phyloP scores from a whole-genome alignment of 768 basidiomycete species.

The Jaapia argillacea region DNA sequence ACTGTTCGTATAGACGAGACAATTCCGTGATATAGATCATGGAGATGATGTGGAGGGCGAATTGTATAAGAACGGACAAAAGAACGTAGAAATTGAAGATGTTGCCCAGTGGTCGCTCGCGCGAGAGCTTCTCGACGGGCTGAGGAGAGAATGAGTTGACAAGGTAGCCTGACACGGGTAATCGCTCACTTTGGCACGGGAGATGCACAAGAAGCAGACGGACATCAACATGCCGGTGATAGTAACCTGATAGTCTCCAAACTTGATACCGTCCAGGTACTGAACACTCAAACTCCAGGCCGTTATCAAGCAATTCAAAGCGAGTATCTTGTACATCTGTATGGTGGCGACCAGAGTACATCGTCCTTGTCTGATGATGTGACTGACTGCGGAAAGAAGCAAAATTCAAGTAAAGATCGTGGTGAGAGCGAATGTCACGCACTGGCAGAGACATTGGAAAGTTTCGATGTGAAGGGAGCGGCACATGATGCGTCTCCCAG shows the following conservation, averaged over 20 bases:
- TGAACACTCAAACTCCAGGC: constrained; percentile 98
- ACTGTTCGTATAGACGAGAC: constrained; percentile 71
- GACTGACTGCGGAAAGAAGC: constrained; percentile 55
- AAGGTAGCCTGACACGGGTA: background rate
- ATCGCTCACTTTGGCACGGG: constrained; percentile 83
- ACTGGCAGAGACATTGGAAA: constrained; percentile 97
- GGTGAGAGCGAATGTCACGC: constrained; percentile 21
- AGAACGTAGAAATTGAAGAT: constrained; percentile 97
- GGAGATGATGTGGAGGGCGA: constrained; percentile 84
- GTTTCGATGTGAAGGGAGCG: constrained; percentile 96
- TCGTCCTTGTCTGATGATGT: constrained; percentile 96
- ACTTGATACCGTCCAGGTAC: constrained; percentile 98
- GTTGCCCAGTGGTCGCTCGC: constrained; percentile 87
- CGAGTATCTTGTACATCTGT: constrained; percentile 99
- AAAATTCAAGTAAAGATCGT: background rate
- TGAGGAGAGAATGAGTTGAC: constrained; percentile 18
- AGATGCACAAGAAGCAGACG: constrained; percentile 97
- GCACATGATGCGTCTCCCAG: constrained; percentile 99
- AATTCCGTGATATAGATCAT: constrained; percentile 91
- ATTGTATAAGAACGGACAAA: constrained; percentile 85
- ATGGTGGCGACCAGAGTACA: constrained; percentile 98
- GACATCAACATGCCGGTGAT: constrained; percentile 97
- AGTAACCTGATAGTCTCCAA: constrained; percentile 97
- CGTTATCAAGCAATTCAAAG: constrained; percentile 94
- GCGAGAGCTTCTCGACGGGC: constrained; percentile 95